These are phyloP conservation scores for Metschnikowia continentalis DNA, from an alignment of 805 yeast species.

Conservation along the genomic window DNA sequence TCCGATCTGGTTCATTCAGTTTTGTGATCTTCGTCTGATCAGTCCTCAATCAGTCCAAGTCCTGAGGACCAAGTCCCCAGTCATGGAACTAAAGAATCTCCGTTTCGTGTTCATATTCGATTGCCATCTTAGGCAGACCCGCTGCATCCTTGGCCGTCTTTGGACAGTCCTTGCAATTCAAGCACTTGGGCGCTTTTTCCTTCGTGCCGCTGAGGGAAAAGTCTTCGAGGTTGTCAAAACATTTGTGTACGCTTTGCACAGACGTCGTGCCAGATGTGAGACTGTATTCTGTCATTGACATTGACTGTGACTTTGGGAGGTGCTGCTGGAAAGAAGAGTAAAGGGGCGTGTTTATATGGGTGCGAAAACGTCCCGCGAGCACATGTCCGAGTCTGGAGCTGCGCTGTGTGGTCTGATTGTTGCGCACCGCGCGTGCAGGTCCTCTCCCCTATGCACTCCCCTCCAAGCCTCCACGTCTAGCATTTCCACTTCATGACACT, in stretches of 20 bases:
- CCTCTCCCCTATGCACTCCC: no score
- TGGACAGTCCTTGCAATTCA: conserved; percentile 3
- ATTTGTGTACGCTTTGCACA: background rate
- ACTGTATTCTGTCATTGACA: background rate
- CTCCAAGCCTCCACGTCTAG: no score
- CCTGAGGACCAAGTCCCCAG: no score
- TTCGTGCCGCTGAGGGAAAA: background rate
- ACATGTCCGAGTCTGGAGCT: conserved; percentile 5
- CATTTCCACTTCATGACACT: no score
- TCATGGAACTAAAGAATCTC: no score
- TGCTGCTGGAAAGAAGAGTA: background rate
- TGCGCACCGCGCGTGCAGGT: background rate
- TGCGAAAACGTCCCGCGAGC: background rate
- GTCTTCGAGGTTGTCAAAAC: background rate
- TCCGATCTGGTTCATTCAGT: no score
- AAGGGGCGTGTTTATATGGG: conserved; percentile 1
- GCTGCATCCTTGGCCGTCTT: background rate
- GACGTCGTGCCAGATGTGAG: background rate
- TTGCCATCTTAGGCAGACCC: background rate
- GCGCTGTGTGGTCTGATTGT: conserved; percentile 4
- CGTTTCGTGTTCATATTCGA: conserved; percentile 21
- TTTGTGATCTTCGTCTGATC: no score
- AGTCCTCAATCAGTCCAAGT: no score
- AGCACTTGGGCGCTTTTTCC: background rate
- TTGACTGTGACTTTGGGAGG: background rate